Evolutionary conservation across 1,284 basidiomycete species (phyloP).

Genomic region (Mycosarcoma mackinlayi): DNA sequence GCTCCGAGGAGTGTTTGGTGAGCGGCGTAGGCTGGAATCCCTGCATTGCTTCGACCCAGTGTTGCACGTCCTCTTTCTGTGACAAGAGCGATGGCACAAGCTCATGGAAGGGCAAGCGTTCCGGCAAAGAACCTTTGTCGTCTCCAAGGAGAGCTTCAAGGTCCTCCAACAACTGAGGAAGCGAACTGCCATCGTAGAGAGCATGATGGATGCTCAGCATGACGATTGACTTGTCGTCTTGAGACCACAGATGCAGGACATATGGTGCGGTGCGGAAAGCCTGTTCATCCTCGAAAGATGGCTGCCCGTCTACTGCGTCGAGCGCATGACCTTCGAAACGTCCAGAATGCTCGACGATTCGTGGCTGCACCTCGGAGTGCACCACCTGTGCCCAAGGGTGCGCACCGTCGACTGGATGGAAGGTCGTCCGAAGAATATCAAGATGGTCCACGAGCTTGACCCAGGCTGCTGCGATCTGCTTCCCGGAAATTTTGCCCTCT

Average conservation of each 20-base stretch:
- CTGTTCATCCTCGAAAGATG: conserved; percentile 50
- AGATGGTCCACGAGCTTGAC: conserved; percentile 30
- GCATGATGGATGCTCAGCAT: conserved; percentile 55
- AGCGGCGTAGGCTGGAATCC: conserved; percentile 36
- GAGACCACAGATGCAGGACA: conserved; percentile 43
- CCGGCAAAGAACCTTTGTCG: background rate
- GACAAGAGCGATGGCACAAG: conserved; percentile 53
- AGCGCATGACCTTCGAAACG: conserved; percentile 6
- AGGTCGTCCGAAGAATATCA: conserved; percentile 60
- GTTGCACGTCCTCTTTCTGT: conserved; percentile 33
- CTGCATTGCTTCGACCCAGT: conserved; percentile 43
- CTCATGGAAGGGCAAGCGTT: conserved; percentile 36
- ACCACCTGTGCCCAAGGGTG: conserved; percentile 58
- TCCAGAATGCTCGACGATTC: conserved; percentile 23
- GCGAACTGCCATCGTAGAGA: conserved; percentile 55
- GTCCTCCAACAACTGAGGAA: conserved; percentile 52
- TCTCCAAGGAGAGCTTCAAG: conserved; percentile 19
- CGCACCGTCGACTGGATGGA: conserved; percentile 45
- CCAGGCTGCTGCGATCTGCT: conserved; percentile 41
- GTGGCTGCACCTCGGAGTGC: conserved; percentile 14
- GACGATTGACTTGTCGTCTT: background rate
- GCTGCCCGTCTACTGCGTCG: conserved; percentile 22
- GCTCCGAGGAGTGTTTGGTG: background rate
- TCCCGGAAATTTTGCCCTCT: background rate
- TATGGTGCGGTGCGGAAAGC: conserved; percentile 45